Conservation (phyloP, 306 rosid genomes). For the Sesbania bispinosa region DNA sequence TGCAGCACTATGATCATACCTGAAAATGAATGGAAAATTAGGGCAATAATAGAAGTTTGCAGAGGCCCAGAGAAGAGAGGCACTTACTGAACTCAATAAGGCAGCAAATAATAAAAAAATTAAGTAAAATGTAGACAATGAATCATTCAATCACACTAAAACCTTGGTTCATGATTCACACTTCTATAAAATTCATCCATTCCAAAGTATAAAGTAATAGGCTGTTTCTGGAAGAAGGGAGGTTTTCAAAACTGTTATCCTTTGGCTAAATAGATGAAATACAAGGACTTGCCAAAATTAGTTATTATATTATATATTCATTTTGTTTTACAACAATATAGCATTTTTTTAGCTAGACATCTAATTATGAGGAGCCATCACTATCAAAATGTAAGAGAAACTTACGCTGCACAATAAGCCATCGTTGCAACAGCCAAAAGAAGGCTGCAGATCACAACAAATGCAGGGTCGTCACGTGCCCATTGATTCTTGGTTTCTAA, state of each 20-base stretch:
- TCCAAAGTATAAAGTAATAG: not conserved
- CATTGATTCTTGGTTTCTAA: slow-evolving; percentile 99
- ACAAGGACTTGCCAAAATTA: slow-evolving; percentile 3
- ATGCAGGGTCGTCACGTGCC: slow-evolving; percentile 99
- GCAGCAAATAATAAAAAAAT: slow-evolving; percentile 7
- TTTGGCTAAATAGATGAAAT: slow-evolving; percentile 12
- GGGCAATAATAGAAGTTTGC: slow-evolving; percentile 1
- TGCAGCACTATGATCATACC: slow-evolving; percentile 88
- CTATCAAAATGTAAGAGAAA: slow-evolving; percentile 35
- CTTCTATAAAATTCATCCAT: slow-evolving; percentile 4
- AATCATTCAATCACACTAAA: slow-evolving; percentile 7
- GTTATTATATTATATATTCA: not conserved
- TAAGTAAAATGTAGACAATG: not conserved
- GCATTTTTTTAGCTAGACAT: slow-evolving; percentile 16
- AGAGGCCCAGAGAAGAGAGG: not conserved
- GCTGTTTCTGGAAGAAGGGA: not conserved
- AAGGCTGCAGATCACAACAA: slow-evolving; percentile 98
- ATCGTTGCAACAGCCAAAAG: slow-evolving; percentile 79
- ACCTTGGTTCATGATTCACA: slow-evolving; percentile 12
- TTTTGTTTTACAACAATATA: slow-evolving; percentile 8
- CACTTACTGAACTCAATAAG: not conserved
- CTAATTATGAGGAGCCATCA: slow-evolving; percentile 19
- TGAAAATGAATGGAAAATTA: slow-evolving; percentile 46
- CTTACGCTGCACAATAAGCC: slow-evolving; percentile 99
- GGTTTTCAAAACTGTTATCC: not conserved